phyloP scores from a whole-genome alignment of 2,329 filamentous ascomycete genomes.

The Fusarium scirpi region DNA sequence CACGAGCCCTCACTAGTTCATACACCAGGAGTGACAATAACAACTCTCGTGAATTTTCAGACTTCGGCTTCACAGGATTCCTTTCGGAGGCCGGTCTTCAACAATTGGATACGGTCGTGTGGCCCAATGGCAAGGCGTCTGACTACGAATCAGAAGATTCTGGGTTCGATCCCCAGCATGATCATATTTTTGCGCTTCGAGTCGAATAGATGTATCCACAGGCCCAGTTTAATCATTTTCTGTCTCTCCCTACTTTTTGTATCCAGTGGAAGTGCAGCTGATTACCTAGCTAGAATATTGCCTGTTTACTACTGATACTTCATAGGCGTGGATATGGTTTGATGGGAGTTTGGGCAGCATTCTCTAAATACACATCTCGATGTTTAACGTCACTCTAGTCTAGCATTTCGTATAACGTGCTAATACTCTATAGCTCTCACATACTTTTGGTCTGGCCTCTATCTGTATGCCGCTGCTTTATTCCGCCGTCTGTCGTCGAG shows the following conservation, averaged over 20 bases:
- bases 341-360: no score
- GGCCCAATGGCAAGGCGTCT: conserved; percentile 47
- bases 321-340: no score
- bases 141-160: conserved; percentile 49
- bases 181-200: conserved; percentile 16
- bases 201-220: not conserved
- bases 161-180: conserved; percentile 47
- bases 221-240: not conserved
- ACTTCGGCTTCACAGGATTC: not conserved
- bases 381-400: no score
- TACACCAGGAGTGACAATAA: fast-evolving
- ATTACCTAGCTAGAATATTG: no score
- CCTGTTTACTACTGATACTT: no score
- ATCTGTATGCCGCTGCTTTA: not conserved
- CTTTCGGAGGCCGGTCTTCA: not conserved
- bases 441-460: not conserved
- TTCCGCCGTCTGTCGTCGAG: conserved; percentile 1
- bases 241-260: not conserved
- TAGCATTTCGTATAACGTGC: no score
- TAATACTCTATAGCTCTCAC: no score
- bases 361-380: no score
- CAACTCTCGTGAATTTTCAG: no score
- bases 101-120: conserved; percentile 27
- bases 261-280: not conserved
- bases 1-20: not conserved